phyloP scores from a whole-genome alignment of 148 eudicot species.

The Tetragonia tetragonoides region DNA sequence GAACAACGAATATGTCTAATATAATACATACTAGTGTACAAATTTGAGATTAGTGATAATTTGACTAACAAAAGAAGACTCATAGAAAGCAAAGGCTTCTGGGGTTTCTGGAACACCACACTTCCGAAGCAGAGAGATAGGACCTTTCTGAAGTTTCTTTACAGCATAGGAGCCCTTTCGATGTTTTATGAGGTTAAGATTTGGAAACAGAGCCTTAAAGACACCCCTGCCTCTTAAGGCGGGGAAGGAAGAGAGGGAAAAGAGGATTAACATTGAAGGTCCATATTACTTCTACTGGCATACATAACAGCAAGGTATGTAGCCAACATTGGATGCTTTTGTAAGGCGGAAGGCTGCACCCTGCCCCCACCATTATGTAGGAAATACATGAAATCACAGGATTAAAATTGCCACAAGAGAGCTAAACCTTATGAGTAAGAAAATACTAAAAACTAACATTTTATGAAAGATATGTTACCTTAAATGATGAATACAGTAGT shows the following conservation, averaged over 20 bases:
- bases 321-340: neutral
- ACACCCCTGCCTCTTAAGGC: neutral
- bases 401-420: neutral
- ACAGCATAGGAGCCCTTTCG: neutral
- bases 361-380: neutral
- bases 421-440: neutral
- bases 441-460: neutral
- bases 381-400: neutral
- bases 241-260: neutral
- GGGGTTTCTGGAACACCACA: neutral
- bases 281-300: neutral
- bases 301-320: neutral
- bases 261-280: neutral
- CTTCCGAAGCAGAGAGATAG: neutral
- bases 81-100: too few species aligned
- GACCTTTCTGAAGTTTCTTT: neutral
- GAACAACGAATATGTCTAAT: too few species aligned
- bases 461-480: slow-evolving; percentile 42
- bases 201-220: neutral
- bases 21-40: too few species aligned
- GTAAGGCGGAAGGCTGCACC: neutral
- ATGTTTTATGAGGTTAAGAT: slow-evolving; percentile 2
- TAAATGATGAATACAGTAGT: slow-evolving; percentile 83
- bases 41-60: too few species aligned
- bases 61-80: too few species aligned